A percentile compares a stretch with the other conserved stretches of the same genome.
Conservation (phyloP, 306 rosid species). For the Dryas octopetala region DNA sequence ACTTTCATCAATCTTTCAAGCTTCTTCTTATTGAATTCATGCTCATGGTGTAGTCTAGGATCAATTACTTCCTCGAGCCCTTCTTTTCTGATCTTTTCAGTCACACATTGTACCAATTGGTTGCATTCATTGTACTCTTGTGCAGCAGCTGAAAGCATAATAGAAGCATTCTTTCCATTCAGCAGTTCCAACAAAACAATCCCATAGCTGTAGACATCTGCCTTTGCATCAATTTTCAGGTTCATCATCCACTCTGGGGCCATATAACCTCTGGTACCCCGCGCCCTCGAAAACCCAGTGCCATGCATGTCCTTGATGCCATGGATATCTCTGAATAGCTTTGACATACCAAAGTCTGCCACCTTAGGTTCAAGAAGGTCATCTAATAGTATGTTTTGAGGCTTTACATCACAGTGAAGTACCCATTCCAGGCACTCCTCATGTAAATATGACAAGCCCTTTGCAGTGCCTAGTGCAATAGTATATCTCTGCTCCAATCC, state of each 20-base stretch:
- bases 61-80: conserved; percentile 36
- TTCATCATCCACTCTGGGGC: conserved; percentile 55
- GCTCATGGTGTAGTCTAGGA: conserved; percentile 15
- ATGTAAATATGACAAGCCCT: conserved; percentile 45
- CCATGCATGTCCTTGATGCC: conserved; percentile 20
- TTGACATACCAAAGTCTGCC: conserved; percentile 47
- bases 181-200: conserved; percentile 40
- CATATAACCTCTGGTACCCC: conserved; percentile 47
- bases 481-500: conserved; percentile 34
- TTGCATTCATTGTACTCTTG: background rate
- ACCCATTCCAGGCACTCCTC: conserved; percentile 54
- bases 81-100: conserved; percentile 19
- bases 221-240: conserved; percentile 38
- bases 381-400: conserved; percentile 42
- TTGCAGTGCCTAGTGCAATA: conserved; percentile 46
- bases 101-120: conserved; percentile 37
- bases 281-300: conserved; percentile 27
- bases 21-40: conserved; percentile 16
- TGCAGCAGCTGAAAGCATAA: background rate
- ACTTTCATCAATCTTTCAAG: conserved; percentile 28
- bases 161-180: conserved; percentile 37
- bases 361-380: conserved; percentile 33
- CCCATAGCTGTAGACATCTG: conserved; percentile 52
- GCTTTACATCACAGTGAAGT: conserved; percentile 44
- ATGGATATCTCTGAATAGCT: conserved; percentile 31